Evolutionary conservation across 2,329 filamentous ascomycete genomes (phyloP), one percentile per base, ranked within the genome.

Genomic region (Beauveria caledonica): DNA sequence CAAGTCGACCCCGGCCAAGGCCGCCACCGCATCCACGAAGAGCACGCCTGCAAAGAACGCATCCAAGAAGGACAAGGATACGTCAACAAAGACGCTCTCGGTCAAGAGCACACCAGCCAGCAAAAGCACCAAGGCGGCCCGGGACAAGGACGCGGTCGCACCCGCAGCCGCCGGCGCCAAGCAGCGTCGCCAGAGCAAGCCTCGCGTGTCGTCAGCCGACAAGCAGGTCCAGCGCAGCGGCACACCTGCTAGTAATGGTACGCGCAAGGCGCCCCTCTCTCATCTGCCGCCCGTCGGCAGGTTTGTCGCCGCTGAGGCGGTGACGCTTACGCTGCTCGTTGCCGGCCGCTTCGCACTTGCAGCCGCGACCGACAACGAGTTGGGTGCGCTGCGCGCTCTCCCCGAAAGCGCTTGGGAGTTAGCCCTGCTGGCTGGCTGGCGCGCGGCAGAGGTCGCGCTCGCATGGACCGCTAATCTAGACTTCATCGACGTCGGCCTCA

Each of bases 391-490:
- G 62, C 87, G 84, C 71, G 84, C 86, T 67, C 80, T 79, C 58
- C 73, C 85, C 62, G 83, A 87, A 55, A 80, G 81, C 57, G 84
- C 83, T 78, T 74, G 76, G 69, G 85, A 90, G 70, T 79, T 90
- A 29, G 77, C 73, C 6, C 76, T 77, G 36, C 66, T 85, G 64
- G 73, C 77, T 1, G 76, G 73, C 13, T 86, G 82, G 82, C 79
- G 78, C 71, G 69, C 80, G 71, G 72, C 85, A 51, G 86, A 92
- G 71, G 78, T 96, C 58, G 84, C 78, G 25, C 69, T 92, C 51
- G 87, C 84, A 51, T 96, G 91, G 90, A 83, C 82, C 66, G 78
- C 85, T 48, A 80, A 86, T 64, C 89, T 88, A 70, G 90, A 95
- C 72, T 85, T 88, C 74, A 80, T 85, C 70, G 87, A 90, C 71